Evolutionary conservation across 441 rosid genomes (phyloP).

Genomic region (Hypseocharis bilobata): DNA sequence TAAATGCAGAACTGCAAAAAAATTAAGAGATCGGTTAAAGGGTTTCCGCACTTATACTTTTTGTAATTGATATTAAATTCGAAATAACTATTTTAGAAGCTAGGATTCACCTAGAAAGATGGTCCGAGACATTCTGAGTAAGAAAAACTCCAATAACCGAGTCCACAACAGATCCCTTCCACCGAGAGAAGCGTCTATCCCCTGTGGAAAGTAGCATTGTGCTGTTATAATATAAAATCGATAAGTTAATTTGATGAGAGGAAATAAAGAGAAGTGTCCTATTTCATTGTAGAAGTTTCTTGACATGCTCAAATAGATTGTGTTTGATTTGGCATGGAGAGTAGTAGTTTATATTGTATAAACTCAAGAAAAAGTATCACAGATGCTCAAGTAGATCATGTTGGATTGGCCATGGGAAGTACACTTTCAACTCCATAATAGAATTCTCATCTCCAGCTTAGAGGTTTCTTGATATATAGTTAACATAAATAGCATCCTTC

Average conservation of each 20-base stretch:
- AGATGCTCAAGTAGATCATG: constrained; percentile 22
- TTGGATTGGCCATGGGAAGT: constrained; percentile 39
- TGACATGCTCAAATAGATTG: not conserved
- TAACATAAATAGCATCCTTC: constrained; percentile 33
- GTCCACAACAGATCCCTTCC: constrained; percentile 99
- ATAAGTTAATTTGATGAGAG: not conserved
- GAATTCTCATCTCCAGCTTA: constrained; percentile 11
- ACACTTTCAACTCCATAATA: constrained; percentile 24
- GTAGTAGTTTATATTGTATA: not conserved
- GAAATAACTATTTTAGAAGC: constrained; percentile 3
- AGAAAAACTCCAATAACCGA: constrained; percentile 94
- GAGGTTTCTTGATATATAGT: constrained; percentile 30
- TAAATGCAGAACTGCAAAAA: constrained; percentile 84
- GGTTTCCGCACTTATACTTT: not conserved
- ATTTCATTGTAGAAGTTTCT: not conserved
- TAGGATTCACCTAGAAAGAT: constrained; percentile 76
- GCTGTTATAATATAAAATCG: constrained; percentile 1
- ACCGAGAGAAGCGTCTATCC: constrained; percentile 85
- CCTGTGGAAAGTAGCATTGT: constrained; percentile 48
- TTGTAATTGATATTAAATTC: constrained; percentile 11
- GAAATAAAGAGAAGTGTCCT: not conserved
- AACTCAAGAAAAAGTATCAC: not conserved
- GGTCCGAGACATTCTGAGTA: constrained; percentile 95
- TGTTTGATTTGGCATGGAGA: not conserved
- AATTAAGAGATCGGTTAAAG: constrained; percentile 18